Conservation (phyloP, 768 basidiomycete species). For the Candolleomyces aberdarensis region DNA sequence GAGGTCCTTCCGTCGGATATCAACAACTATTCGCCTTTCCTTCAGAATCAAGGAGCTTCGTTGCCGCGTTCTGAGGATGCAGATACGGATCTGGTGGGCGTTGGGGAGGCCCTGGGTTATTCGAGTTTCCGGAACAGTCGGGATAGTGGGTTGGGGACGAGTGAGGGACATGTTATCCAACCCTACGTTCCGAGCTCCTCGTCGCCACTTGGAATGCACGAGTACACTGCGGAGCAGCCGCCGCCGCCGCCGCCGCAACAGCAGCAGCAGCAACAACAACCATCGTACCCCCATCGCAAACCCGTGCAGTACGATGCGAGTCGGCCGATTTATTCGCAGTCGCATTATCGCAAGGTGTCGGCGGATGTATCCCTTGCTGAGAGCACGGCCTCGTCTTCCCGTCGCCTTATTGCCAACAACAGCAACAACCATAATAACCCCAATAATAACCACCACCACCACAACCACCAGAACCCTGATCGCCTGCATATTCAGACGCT, state of each 20-base stretch:
- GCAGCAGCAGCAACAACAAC: conserved; percentile 2
- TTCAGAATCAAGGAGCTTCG: conserved; percentile 20
- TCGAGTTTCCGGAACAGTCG: conserved; percentile 27
- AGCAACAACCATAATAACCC: too few relatives aligned
- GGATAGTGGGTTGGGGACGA: conserved; percentile 49
- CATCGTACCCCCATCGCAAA: conserved; percentile 20
- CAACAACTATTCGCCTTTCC: conserved; percentile 43
- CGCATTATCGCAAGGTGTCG: not conserved
- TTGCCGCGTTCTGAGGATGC: not conserved
- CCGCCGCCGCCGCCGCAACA: not conserved
- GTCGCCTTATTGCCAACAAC: too few relatives aligned
- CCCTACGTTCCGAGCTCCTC: conserved; percentile 1
- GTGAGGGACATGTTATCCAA: conserved; percentile 34
- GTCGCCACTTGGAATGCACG: conserved; percentile 6
- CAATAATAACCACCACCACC: too few relatives aligned
- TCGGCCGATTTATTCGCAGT: conserved; percentile 21
- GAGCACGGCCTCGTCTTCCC: not conserved
- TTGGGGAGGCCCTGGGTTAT: conserved; percentile 62
- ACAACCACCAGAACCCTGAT: not conserved
- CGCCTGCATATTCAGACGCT: not conserved
- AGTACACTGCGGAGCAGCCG: conserved; percentile 3
- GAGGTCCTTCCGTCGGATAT: conserved; percentile 45
- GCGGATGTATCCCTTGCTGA: not conserved
- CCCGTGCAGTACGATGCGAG: conserved; percentile 36
- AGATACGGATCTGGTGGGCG: conserved; percentile 44